Base-by-base conservation (phyloP, 2,329 filamentous ascomycete genomes). In the Thermothelomyces thermophilus region DNA sequence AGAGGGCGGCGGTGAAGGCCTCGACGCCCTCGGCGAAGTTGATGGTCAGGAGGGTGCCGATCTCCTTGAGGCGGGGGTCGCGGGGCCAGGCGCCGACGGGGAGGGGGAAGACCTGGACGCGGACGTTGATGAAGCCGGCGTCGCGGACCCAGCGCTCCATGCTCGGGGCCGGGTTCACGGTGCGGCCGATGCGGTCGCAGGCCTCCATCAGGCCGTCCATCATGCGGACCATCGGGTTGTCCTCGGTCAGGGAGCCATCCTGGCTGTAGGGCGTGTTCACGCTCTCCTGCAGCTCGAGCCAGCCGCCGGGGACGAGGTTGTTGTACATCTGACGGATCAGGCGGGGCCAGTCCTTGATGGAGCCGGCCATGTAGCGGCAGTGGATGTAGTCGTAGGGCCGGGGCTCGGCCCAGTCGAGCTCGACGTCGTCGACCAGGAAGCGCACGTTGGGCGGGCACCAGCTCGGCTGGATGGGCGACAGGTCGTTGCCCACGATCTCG, bases 71-170 rank as follows among this genome's bases (percentile, higher is more conserved):
- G 19, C 49, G 42, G 2, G 39, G 13, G 31, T 57, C 49, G 16
- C 7, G 19, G 0, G 49, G 47, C 56, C 56, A 57, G 35, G 28
- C 30, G 2, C 53, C 54, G 6, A 57, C 37, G 2, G 56, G 56
- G 17, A 57, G 31, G 39, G 24, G 44, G 41, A 54, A 48, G 20
- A 22, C 35, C 36, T 51, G 13, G 24, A 71, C 63, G 50, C 68
- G 65, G 10, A 78, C 70, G 34, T 78, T 74, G 19, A 72, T 70
- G 49, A 79, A 79, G 4, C 76, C 76, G 10, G 72, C 69, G n/a
- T 74, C 70, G 53, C 68, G 66, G 24, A 76, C 62, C 24, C 72
- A 60, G 16, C 65, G 63, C 14, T 71, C 70, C 54, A 76, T 69
- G 41, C 75, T 60, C 57, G 79, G 75, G 4, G 62, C 60, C 16